Evolutionary conservation across 2,329 filamentous ascomycete species (phyloP).

Genomic region (Sarocladiaceae sp.): DNA sequence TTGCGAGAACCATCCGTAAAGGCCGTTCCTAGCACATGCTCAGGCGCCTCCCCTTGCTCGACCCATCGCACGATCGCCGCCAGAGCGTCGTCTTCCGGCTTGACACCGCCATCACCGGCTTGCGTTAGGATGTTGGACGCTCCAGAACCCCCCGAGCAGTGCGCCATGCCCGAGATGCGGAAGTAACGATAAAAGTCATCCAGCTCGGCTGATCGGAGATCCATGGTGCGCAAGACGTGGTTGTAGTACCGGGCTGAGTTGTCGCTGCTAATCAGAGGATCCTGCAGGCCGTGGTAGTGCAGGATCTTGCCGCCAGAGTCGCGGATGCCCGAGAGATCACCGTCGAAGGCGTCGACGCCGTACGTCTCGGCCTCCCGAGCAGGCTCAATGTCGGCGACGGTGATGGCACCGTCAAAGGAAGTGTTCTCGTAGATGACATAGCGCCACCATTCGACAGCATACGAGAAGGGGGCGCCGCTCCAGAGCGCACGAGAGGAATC

Average conservation of each 20-base stretch:
- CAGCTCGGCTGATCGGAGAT: constrained; percentile 21
- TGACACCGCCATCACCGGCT: constrained; percentile 14
- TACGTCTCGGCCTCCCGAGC: background rate
- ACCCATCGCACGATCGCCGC: constrained; percentile 44
- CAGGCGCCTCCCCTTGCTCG: constrained; percentile 33
- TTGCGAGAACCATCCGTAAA: constrained; percentile 21
- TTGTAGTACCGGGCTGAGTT: constrained; percentile 47
- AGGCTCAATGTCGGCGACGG: constrained; percentile 15
- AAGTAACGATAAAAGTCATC: constrained; percentile 48
- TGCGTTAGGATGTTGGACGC: constrained; percentile 28
- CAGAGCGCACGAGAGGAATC: constrained; percentile 33
- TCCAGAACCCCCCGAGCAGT: constrained; percentile 42
- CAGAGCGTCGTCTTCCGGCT: constrained; percentile 36
- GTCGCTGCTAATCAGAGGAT: constrained; percentile 43
- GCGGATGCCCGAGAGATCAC: constrained; percentile 44
- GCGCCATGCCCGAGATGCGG: constrained; percentile 46
- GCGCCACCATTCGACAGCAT: constrained; percentile 30
- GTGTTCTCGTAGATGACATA: constrained; percentile 36
- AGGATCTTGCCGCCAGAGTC: constrained; percentile 47
- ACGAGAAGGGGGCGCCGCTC: constrained; percentile 19
- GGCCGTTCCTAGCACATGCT: constrained; percentile 29
- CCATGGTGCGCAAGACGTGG: constrained; percentile 12
- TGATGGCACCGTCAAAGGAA: constrained; percentile 37
- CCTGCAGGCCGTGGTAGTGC: constrained; percentile 53
- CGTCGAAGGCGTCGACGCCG: constrained; percentile 4